Evolutionary conservation across 345 rosid genomes (phyloP), one percentile per base, ranked within the genome.

Genomic region (Trapa bicornis): DNA sequence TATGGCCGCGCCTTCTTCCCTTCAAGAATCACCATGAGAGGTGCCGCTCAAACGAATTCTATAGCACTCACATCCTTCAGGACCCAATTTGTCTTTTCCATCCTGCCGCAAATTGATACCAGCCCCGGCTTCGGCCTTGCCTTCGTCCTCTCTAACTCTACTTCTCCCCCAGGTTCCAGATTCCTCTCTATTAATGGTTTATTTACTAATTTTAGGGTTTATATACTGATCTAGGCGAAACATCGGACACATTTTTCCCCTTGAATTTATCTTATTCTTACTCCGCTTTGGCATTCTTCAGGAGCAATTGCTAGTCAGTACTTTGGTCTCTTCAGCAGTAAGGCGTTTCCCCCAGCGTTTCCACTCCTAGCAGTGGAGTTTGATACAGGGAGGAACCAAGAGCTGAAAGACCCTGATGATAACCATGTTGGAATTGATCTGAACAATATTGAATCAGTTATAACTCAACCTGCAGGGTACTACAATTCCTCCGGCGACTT

Each of bases 121-220:
- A 86, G 86, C 35, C 96, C 98, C 0, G 94, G 95, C 5, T 87
- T 89, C 38, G 98, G 94, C 77, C 91, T 92, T 70, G 83, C 87
- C 54, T 87, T 92, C 75, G 90, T 85, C 70, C 92, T 92, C 77
- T 82, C 89, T 66, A 87, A 89, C 56, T 82, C 83, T 70, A 86
- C 94, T 0, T 80, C 87, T 33, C 96, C 96, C 2, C 91, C 96
- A 0, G 83, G 74, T 65, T 16, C 36, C 33, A 61, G 12, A 36
- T 61, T 1, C 64, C 38, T 17, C 16, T 4, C 8, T 11, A 5
- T 32, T 35, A 29, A 32, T 32, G 6, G 38, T 7, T 60, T 37
- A 58, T 58, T 0, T 33, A 60, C 64, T 60, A 32, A 37, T 45
- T 11, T 13, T 6, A 16, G n/a, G 29, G 29, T 22, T 22, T 22